A percentile compares a stretch with the other conserved stretches of the same genome.
These are phyloP conservation scores for Cystobasidiaceae sp. DNA, from an alignment of 1,284 basidiomycete genomes.

Conservation along the genomic window DNA sequence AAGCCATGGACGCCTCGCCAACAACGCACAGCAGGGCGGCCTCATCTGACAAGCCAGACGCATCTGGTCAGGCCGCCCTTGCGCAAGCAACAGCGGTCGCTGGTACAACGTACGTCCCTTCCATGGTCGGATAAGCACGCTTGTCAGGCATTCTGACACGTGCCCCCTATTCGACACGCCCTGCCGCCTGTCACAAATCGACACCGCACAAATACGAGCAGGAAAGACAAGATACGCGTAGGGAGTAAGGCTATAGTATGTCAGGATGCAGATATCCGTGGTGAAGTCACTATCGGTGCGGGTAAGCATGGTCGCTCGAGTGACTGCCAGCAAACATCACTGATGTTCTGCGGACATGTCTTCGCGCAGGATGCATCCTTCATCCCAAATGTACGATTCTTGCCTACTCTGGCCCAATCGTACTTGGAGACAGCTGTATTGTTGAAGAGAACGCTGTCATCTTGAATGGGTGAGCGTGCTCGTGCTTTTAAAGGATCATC, in stretches of 20 bases:
- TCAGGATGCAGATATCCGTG: slow-evolving; percentile 80
- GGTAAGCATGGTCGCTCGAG: slow-evolving; percentile 49
- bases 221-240: slow-evolving; percentile 49
- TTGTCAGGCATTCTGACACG: not conserved
- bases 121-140: not conserved
- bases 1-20: not conserved
- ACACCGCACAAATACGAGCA: not conserved
- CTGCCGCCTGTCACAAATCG: too few relatives aligned
- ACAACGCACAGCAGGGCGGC: too few relatives aligned
- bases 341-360: not conserved
- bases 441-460: slow-evolving; percentile 85
- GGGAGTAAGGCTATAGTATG: slow-evolving; percentile 77
- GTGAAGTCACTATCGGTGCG: slow-evolving; percentile 78
- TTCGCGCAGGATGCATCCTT: slow-evolving; percentile 62
- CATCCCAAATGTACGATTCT: slow-evolving; percentile 89
- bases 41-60: too few relatives aligned
- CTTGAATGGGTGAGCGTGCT: slow-evolving; percentile 63
- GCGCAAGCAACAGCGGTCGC: not conserved
- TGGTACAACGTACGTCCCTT: not conserved
- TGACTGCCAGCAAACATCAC: not conserved
- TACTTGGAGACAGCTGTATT: slow-evolving; percentile 80
- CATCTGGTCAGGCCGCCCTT: not conserved
- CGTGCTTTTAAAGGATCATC: slow-evolving; percentile 10
- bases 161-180: too few relatives aligned
- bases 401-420: slow-evolving; percentile 76